phyloP scores from a whole-genome alignment of 345 rosid species.

The Acer negundo region DNA sequence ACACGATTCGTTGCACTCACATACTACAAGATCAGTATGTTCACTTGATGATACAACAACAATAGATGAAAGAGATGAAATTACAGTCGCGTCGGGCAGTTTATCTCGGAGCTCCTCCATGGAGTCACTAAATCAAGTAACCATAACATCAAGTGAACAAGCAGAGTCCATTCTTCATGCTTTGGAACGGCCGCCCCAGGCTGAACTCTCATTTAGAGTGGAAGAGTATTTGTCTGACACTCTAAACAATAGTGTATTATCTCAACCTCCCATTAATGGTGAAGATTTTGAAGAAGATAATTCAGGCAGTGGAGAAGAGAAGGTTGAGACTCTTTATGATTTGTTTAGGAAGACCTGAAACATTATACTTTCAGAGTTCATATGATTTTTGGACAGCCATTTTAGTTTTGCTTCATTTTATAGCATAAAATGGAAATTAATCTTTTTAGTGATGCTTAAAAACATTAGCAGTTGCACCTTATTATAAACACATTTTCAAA shows the following conservation, averaged over 20 bases:
- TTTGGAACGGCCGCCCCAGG: conserved; percentile 29
- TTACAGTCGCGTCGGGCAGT: conserved; percentile 73
- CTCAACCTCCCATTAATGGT: conserved; percentile 36
- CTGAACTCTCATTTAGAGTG: conserved; percentile 49
- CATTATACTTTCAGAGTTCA: not conserved
- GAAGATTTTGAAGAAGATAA: conserved; percentile 57
- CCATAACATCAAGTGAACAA: conserved; percentile 52
- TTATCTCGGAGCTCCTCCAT: conserved; percentile 71
- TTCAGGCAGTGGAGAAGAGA: conserved; percentile 32
- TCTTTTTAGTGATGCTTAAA: not conserved
- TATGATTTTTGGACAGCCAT: not conserved
- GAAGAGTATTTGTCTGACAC: conserved; percentile 62
- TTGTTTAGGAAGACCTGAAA: conserved; percentile 57
- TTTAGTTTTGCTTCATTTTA: conserved; percentile 3
- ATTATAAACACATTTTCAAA: too few species aligned
- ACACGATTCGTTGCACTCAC: conserved; percentile 47
- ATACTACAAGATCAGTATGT: conserved; percentile 71
- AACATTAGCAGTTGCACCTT: not conserved
- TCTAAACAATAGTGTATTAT: conserved; percentile 33
- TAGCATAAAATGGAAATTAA: not conserved
- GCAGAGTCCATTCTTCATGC: conserved; percentile 50
- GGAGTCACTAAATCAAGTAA: conserved; percentile 62
- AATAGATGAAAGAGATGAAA: conserved; percentile 76
- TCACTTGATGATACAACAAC: conserved; percentile 65
- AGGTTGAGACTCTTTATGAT: conserved; percentile 53